Evolutionary conservation across 352 stramenopile genomes (phyloP), one percentile per base, ranked within the genome.

Genomic region (Hyphochytrium catenoides): DNA sequence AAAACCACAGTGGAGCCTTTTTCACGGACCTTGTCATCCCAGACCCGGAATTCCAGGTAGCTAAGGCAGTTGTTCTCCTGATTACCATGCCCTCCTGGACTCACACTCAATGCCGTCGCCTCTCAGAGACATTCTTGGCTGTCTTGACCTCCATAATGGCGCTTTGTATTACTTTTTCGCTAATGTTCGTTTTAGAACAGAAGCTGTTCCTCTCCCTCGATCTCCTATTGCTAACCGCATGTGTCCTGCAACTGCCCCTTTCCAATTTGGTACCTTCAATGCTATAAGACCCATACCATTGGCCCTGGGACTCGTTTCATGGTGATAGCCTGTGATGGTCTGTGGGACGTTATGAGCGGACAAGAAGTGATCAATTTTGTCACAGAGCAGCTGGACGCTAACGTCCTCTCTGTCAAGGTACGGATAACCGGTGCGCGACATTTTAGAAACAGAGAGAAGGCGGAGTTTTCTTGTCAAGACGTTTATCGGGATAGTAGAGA

Each of bases 271-370:
- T 18, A 15, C 9, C 8, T 8, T 31, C 30, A 8, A 16, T 1
- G 31, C 26, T 8, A 28, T 42, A 83, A 63, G 70, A 83, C 43
- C 78, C 79, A 18, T 67, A 83, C n/a, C 26, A 79, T 86, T 38
- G 81, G 64, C 3, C 64, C 63, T 1, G 69, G 89, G 38, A 77
- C 89, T 27, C 65, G 87, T 35, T 92, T 91, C 39, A 51, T 92
- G 14, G 63, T 92, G 34, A 55, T 92, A 3, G 77, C 75, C 2
- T 92, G 77, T 45, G 77, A 92, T 44, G 77, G 77, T 1, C 54
- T 92, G 18, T 92, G 75, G 74, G 77, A 92, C 46, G 84, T 72
- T 8, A 82, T 92, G 41, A 86, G 57, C 31, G 91, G 73, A 53
- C 77, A 90, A 44, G 74, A 91, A 30, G 77, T 83, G 3, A 71